These are phyloP conservation scores for Cladosporium cucumerinum DNA, from an alignment of 2,329 filamentous ascomycete species.

Conservation along the genomic window DNA sequence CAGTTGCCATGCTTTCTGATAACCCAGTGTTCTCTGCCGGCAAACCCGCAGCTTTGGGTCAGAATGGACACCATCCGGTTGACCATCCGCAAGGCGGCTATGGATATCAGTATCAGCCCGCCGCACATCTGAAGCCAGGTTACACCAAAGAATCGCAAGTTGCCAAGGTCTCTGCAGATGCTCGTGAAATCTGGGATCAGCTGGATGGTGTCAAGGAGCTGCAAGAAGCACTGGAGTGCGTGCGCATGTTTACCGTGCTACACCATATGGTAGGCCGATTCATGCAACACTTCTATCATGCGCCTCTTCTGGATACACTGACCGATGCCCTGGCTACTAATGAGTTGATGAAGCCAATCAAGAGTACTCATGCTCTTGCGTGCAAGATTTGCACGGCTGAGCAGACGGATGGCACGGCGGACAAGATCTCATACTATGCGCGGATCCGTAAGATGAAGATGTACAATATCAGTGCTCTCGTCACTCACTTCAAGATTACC, in stretches of 20 bases:
- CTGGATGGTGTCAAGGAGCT: conserved; percentile 60
- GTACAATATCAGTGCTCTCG: conserved; percentile 52
- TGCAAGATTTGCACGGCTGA: conserved; percentile 36
- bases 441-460: conserved; percentile 40
- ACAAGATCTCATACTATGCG: conserved; percentile 34
- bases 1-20: conserved; percentile 17
- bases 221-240: conserved; percentile 46
- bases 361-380: conserved; percentile 42
- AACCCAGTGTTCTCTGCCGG: conserved; percentile 17
- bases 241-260: conserved; percentile 63
- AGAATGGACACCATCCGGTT: conserved; percentile 13
- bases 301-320: conserved; percentile 57
- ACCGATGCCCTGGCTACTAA: conserved; percentile 44
- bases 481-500: conserved; percentile 59
- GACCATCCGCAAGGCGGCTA: neutral
- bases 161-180: conserved; percentile 47
- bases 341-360: conserved; percentile 42
- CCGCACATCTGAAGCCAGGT: neutral
- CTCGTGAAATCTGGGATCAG: conserved; percentile 61
- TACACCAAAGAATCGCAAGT: conserved; percentile 21
- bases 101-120: conserved; percentile 2
- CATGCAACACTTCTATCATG: conserved; percentile 54
- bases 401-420: conserved; percentile 27
- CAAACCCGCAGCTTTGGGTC: neutral
- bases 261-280: conserved; percentile 61